Conservation (phyloP, 2,329 filamentous ascomycete genomes). For the Fusarium transvaalense region DNA sequence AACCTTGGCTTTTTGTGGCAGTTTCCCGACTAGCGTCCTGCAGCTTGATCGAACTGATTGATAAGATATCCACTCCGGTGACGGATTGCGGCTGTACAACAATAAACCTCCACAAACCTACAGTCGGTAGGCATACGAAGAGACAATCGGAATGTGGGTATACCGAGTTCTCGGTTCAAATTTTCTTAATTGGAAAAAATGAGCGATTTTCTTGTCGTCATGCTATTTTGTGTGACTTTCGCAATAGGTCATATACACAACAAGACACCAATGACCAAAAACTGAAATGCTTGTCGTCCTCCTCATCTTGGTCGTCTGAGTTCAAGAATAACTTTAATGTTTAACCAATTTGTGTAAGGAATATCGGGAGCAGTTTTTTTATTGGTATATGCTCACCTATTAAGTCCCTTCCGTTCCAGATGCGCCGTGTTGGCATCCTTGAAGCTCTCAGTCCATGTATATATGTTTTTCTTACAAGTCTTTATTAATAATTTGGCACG, state of each 20-base stretch:
- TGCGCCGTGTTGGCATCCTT: not conserved
- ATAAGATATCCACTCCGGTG: constrained; percentile 45
- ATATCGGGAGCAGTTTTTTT: not conserved
- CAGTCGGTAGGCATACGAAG: not conserved
- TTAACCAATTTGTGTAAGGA: too few relatives aligned
- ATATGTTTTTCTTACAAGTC: not conserved
- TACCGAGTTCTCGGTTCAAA: not conserved
- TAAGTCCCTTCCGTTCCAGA: not conserved
- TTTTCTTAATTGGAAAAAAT: not conserved
- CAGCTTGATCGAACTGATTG: constrained; percentile 48
- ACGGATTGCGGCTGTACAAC: not conserved
- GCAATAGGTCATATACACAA: not conserved
- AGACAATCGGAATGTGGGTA: not conserved
- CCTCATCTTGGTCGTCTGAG: not conserved
- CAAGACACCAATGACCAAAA: not conserved
- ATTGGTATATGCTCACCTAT: not conserved
- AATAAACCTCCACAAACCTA: not conserved
- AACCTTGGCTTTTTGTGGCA: constrained; percentile 17
- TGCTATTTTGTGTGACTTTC: not conserved
- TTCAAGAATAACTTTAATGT: too few relatives aligned
- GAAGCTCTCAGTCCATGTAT: not conserved
- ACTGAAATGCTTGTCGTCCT: not conserved
- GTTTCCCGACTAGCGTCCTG: constrained; percentile 39
- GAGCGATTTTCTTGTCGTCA: not conserved
- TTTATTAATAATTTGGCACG: not conserved